These are phyloP conservation scores for Arxiozyma telluris DNA, from an alignment of 1,139 yeast genomes.

Conservation along the genomic window DNA sequence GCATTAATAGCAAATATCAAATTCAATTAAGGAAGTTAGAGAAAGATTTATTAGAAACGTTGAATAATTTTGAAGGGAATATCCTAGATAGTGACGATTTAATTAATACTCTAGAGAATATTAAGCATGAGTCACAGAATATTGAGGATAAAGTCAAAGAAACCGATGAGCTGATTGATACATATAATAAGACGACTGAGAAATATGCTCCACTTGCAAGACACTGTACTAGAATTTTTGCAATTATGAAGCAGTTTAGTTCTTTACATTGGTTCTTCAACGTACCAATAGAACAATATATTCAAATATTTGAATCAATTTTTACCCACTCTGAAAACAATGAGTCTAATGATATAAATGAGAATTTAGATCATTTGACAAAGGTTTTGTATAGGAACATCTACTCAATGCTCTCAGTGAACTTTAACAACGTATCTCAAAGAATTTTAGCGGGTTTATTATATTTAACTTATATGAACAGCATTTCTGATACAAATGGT, in stretches of 20 bases:
- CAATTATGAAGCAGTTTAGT: conserved; percentile 38
- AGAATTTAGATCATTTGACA: conserved; percentile 28
- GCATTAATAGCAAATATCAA: conserved; percentile 53
- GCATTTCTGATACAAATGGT: neutral
- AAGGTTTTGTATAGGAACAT: conserved; percentile 38
- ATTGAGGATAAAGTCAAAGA: conserved; percentile 48
- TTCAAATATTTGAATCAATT: conserved; percentile 36
- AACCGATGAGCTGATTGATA: conserved; percentile 44
- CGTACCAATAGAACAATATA: conserved; percentile 45
- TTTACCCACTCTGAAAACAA: conserved; percentile 23
- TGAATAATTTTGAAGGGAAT: conserved; percentile 51
- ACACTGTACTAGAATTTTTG: conserved; percentile 45
- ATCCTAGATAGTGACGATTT: conserved; percentile 62
- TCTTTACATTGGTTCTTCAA: conserved; percentile 45
- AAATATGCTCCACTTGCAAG: conserved; percentile 47
- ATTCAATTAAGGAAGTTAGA: conserved; percentile 51
- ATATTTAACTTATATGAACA: neutral
- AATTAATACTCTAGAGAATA: conserved; percentile 48
- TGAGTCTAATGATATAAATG: conserved; percentile 1
- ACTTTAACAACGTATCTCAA: conserved; percentile 45
- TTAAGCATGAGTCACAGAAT: conserved; percentile 55
- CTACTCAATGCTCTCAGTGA: conserved; percentile 40
- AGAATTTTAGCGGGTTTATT: conserved; percentile 32
- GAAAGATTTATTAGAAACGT: conserved; percentile 46
- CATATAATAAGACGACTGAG: conserved; percentile 42